Evolutionary conservation across 1,284 basidiomycete genomes (phyloP).

Genomic region (Wolfiporia cocos): DNA sequence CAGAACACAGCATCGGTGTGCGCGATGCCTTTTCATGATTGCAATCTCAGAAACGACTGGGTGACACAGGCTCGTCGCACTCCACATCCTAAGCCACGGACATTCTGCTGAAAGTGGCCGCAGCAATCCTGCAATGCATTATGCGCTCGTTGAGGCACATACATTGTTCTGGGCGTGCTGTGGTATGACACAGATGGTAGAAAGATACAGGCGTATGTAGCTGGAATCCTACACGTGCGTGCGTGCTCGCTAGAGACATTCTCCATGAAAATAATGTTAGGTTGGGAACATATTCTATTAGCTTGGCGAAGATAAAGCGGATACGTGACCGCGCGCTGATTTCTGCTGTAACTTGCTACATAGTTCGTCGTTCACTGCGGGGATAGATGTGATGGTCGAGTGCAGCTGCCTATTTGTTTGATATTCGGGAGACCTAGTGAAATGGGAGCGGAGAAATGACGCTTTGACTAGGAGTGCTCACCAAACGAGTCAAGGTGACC

Average conservation of each 20-base stretch:
- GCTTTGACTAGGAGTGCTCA: too few species aligned
- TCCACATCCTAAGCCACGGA: background rate
- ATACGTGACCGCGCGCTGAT: conserved; percentile 52
- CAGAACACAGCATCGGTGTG: background rate
- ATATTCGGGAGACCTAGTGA: conserved; percentile 47
- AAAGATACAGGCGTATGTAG: conserved; percentile 60
- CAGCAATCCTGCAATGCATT: background rate
- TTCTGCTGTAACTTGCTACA: conserved; percentile 55
- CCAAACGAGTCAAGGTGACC: too few species aligned
- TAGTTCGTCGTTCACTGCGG: conserved; percentile 28
- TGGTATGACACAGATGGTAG: conserved; percentile 61
- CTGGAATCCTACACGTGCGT: conserved; percentile 48
- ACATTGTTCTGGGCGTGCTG: conserved; percentile 48
- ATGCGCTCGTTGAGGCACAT: background rate
- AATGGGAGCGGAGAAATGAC: conserved; percentile 54
- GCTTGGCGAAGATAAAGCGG: conserved; percentile 60
- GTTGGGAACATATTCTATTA: conserved; percentile 56
- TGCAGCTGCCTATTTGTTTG: conserved; percentile 1
- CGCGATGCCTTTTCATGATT: background rate
- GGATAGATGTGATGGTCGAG: too few species aligned
- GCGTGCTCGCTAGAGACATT: background rate
- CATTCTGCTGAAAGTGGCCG: background rate
- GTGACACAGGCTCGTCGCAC: background rate
- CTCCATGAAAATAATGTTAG: conserved; percentile 20
- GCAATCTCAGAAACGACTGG: background rate